Evolutionary conservation across 2,329 filamentous ascomycete genomes (phyloP), one percentile per base, ranked within the genome.

Genomic region (Fusarium globosum): DNA sequence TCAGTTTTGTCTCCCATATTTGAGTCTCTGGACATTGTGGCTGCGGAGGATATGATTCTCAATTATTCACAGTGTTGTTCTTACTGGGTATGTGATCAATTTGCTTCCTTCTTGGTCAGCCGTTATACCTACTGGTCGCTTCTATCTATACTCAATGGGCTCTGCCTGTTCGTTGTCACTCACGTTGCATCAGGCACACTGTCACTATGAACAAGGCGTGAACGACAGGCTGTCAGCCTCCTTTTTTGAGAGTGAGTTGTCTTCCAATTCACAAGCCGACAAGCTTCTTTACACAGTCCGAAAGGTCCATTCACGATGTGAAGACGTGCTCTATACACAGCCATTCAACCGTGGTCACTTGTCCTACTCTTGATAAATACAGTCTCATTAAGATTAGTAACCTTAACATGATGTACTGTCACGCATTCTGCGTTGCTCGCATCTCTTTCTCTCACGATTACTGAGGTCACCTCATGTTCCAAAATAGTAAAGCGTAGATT

Each of bases 261-360:
- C 4, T 35, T 15, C 12, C 2, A 35, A n/a, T 20, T 23, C 30
- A 14, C 6, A 2, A 18, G 12, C 10, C 16, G 7, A 23, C 2
- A 23, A 14, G 6, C 30, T 10, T 18, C 8, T 23, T 20, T 18
- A 12, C 11, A 9, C 8, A 20, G 8, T 20, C 8, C 7, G 5
- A 0, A 9, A 10, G 5, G 15, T 2, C 6, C 21, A 20, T 10
- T 33, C 48, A 18, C 0, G 15, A 18, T 5, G 2, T 3, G 28
- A 15, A 49, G 15, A 9, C 5, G 15, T 33, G 11, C 28, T 49
- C 28, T n/a, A n/a, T 33, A 49, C 21, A 33, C 21, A 18, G 8
- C 3, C 11, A n/a, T 23, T 33, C 12, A 18, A 23, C 21, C 3
- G 21, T 13, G 11, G 8, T 20, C 48, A 14, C 46, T n/a, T 21